Percentiles rank a stretch among this genome's conserved stretches.
Conservation (phyloP, 768 basidiomycete genomes). For the Mycena vitilis region DNA sequence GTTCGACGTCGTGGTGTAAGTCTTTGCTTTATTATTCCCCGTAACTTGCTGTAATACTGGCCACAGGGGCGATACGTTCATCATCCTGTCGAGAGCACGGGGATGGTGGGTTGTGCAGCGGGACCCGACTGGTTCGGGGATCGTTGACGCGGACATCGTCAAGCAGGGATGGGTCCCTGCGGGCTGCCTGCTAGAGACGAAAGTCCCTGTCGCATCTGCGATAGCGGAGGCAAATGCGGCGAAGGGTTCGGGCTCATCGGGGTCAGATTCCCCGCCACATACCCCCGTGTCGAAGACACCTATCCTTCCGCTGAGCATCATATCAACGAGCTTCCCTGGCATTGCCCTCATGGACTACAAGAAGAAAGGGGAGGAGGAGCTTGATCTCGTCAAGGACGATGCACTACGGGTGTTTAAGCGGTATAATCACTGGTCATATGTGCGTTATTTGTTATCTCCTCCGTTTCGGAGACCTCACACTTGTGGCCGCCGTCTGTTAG, state of each 20-base stretch:
- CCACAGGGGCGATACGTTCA: conserved; percentile 88
- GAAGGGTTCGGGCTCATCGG: conserved; percentile 52
- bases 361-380: conserved; percentile 93
- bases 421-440: conserved; percentile 98
- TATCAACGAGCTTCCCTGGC: conserved; percentile 98
- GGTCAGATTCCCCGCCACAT: conserved; percentile 50
- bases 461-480: conserved; percentile 15
- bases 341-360: conserved; percentile 96
- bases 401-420: conserved; percentile 93
- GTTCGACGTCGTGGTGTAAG: conserved; percentile 96
- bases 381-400: conserved; percentile 91
- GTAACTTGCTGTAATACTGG: conserved; percentile 11
- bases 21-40: conserved; percentile 35
- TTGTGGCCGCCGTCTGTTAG: conserved; percentile 51
- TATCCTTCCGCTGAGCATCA: conserved; percentile 89
- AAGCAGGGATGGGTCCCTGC: conserved; percentile 99
- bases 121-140: conserved; percentile 86
- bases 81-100: conserved; percentile 92
- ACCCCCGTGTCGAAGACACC: conserved; percentile 72
- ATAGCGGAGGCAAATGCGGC: conserved; percentile 82
- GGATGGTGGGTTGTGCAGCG: conserved; percentile 99
- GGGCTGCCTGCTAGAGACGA: conserved; percentile 94
- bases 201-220: conserved; percentile 88
- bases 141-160: conserved; percentile 78
- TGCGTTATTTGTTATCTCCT: conserved; percentile 47